Evolutionary conservation across 257 asterid species (phyloP), one percentile per base, ranked within the genome.

Genomic region (Salvia miltiorrhiza): DNA sequence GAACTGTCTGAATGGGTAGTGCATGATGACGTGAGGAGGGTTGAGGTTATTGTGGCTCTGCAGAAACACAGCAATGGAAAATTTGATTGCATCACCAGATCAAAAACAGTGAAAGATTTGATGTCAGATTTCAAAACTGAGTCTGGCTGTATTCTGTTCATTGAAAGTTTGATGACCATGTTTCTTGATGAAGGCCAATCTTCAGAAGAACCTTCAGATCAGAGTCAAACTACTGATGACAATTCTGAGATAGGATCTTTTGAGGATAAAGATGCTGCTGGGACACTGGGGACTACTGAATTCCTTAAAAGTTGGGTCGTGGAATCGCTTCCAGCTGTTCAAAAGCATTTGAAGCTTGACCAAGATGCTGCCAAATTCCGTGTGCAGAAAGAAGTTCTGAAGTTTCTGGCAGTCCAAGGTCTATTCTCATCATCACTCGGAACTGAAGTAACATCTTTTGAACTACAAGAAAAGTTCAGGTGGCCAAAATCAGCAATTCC

Each of bases 191-290:
- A 89, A 70, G 88, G 86, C n/a, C 78, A 61, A 71, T 79, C 90
- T 54, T 91, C 93, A 13, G 97, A 94, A 66, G 97, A 91, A 77
- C 97, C 97, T 73, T 94, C 98, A 63, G 99, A 91, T 86, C 98
- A 94, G 84, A 94, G 97, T 77, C 97, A 91, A 75, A 94, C 99
- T 53, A 89, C 96, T 8, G 97, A 94, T 78, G 99, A 91, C 73
- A 91, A 89, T 82, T 94, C 99, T 2, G 99, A 94, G 82, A 86
- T 87, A 7, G 99, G 92, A 63, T 86, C 96, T 19, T 12, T 82
- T 17, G 97, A 89, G 73, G 95, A 82, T 72, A 94, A 87, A 81
- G 95, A 85, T 76, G 83, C 85, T 24, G 68, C 63, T 78, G 92
- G 86, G 32, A 54, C 77, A 32, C 32, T 71, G 20, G 95, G 93